These are phyloP conservation scores for Lactuca saligna DNA, from an alignment of 129 eudicot species.

Conservation along the genomic window DNA sequence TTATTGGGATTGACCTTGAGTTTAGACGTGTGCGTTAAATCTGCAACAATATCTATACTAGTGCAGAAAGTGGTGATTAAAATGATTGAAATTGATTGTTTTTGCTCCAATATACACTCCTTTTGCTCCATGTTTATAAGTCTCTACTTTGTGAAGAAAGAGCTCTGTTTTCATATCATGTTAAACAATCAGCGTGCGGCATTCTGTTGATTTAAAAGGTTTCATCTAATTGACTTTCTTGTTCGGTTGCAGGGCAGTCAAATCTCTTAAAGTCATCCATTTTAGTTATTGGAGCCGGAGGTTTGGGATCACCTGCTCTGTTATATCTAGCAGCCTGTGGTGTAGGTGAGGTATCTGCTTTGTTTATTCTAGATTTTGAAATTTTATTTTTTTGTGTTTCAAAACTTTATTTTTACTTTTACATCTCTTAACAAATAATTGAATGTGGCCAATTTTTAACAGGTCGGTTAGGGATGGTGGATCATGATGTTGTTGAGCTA, in stretches of 20 bases:
- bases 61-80: slow-evolving; percentile 1
- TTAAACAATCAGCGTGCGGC: no score
- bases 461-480: slow-evolving; percentile 91
- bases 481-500: slow-evolving; percentile 97
- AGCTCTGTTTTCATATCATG: no score
- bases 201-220: neutral
- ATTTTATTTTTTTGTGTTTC: neutral
- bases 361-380: neutral
- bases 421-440: slow-evolving; percentile 9
- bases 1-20: neutral
- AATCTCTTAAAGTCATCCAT: slow-evolving; percentile 78
- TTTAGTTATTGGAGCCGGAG: slow-evolving; percentile 97
- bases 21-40: neutral
- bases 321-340: slow-evolving; percentile 97
- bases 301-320: slow-evolving; percentile 95
- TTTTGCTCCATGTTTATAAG: neutral
- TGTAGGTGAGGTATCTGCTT: slow-evolving; percentile 54
- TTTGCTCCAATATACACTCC: neutral
- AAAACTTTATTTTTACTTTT: slow-evolving; percentile 1
- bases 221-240: slow-evolving; percentile 23
- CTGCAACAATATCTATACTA: neutral
- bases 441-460: slow-evolving; percentile 16
- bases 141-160: neutral
- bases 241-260: slow-evolving; percentile 58
- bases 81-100: slow-evolving; percentile 6